A percentile compares a stretch with the other conserved stretches of the same genome.
Evolutionary conservation across 441 rosid species (phyloP).

Genomic region (Erodium moschatum): DNA sequence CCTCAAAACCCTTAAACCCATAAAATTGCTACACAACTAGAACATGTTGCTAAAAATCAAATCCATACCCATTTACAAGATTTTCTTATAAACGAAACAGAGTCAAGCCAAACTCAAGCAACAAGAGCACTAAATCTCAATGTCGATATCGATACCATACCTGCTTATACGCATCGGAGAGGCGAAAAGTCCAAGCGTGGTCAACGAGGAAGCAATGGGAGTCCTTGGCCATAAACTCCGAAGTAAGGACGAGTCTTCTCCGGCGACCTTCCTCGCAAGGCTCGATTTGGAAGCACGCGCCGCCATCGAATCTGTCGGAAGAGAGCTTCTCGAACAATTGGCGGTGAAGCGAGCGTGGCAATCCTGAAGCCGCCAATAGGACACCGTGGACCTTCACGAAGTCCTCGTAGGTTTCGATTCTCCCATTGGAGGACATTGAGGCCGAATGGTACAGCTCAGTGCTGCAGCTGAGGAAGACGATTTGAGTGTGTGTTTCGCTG

Average conservation of each 20-base stretch:
- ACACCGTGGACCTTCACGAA: slow-evolving; percentile 68
- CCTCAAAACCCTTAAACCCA: not conserved
- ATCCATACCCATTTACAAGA: not conserved
- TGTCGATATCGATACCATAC: not conserved
- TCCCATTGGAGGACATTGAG: slow-evolving; percentile 12
- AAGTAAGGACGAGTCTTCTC: slow-evolving; percentile 58
- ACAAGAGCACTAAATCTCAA: not conserved
- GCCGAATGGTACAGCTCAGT: not conserved
- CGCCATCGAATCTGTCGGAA: slow-evolving; percentile 73
- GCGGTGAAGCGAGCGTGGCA: slow-evolving; percentile 55
- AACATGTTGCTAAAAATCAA: not conserved
- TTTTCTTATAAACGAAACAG: not conserved
- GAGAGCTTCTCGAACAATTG: slow-evolving; percentile 59
- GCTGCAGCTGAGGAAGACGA: too few relatives aligned
- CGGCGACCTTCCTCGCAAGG: slow-evolving; percentile 54
- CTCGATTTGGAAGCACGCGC: slow-evolving; percentile 62
- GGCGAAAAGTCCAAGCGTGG: slow-evolving; percentile 95
- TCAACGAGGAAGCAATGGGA: slow-evolving; percentile 77
- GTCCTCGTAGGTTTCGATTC: slow-evolving; percentile 55
- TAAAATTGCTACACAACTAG: not conserved
- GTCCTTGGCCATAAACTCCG: slow-evolving; percentile 45
- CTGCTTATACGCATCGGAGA: slow-evolving; percentile 54
- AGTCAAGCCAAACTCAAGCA: not conserved
- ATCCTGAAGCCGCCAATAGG: slow-evolving; percentile 70
- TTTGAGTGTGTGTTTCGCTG: too few relatives aligned